Conservation (phyloP, 83 land plant species). For the Picea mariana region DNA sequence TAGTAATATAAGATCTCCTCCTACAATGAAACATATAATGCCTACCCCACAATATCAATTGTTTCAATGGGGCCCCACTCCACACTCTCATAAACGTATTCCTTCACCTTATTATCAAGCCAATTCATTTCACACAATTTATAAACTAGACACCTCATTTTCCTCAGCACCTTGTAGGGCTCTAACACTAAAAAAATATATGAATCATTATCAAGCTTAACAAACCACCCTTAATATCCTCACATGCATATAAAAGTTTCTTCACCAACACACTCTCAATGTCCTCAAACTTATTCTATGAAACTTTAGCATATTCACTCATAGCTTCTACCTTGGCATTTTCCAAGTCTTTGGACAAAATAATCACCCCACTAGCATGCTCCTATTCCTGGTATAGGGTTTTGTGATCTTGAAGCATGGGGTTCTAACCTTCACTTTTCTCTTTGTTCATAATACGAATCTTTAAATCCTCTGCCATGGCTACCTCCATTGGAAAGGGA, state of each 20-base stretch:
- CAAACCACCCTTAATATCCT: slow-evolving; percentile 89
- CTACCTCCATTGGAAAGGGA: no score
- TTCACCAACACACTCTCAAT: slow-evolving; percentile 78
- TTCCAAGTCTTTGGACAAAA: slow-evolving; percentile 76
- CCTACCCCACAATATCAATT: slow-evolving; percentile 95
- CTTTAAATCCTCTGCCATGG: no score
- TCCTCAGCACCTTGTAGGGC: slow-evolving; percentile 51
- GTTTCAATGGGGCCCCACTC: slow-evolving; percentile 69
- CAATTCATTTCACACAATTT: slow-evolving; percentile 91
- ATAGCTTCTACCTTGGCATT: slow-evolving; percentile 64
- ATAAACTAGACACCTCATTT: slow-evolving; percentile 59
- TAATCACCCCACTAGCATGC: slow-evolving; percentile 63
- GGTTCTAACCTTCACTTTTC: no score
- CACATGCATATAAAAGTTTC: slow-evolving; percentile 87
- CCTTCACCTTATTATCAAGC: slow-evolving; percentile 79
- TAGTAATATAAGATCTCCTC: slow-evolving; percentile 93
- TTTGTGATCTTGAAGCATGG: no score
- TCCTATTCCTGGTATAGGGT: background rate
- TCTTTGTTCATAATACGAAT: no score
- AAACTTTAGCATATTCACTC: slow-evolving; percentile 65
- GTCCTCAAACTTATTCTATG: slow-evolving; percentile 66
- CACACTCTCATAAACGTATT: slow-evolving; percentile 71
- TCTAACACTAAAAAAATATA: slow-evolving; percentile 71
- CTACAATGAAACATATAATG: slow-evolving; percentile 88
- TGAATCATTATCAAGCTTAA: slow-evolving; percentile 53